Percentiles rank a stretch among this genome's conserved stretches.
phyloP scores from a whole-genome alignment of 306 rosid species.

The Chamaecrista fasciculata region DNA sequence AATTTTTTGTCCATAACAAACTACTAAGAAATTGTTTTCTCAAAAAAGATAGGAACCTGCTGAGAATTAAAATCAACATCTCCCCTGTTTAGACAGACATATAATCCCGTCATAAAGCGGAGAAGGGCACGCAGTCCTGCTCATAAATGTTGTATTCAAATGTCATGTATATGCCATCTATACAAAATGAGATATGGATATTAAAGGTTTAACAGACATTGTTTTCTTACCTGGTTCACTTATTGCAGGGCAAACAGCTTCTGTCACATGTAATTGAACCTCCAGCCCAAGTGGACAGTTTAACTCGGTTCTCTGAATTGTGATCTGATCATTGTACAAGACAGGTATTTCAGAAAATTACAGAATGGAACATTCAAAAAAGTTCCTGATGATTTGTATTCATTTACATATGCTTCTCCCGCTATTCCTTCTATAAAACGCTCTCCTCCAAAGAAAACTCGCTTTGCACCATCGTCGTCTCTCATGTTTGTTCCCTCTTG shows the following conservation, averaged over 20 bases:
- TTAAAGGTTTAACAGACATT: conserved; percentile 7
- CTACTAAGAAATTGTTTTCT: conserved; percentile 17
- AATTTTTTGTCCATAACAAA: conserved; percentile 9
- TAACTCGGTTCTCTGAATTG: conserved; percentile 80
- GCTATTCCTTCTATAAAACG: conserved; percentile 89
- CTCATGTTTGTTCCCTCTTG: conserved; percentile 61
- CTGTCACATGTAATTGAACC: conserved; percentile 81
- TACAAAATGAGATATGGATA: conserved; percentile 20
- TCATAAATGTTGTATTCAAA: conserved; percentile 28
- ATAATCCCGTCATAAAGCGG: conserved; percentile 82
- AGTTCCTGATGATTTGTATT: conserved; percentile 22
- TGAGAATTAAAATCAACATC: conserved; percentile 72
- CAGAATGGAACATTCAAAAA: conserved; percentile 1
- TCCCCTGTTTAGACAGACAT: conserved; percentile 84
- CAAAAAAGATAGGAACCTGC: conserved; percentile 47
- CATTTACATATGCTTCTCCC: conserved; percentile 86
- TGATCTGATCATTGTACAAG: conserved; percentile 55
- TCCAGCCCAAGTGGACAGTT: conserved; percentile 96
- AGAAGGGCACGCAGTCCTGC: conserved; percentile 94
- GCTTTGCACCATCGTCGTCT: conserved; percentile 93
- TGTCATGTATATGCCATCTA: conserved; percentile 14
- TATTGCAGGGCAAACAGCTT: conserved; percentile 88
- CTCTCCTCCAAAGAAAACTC: conserved; percentile 94
- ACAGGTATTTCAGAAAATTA: conserved; percentile 28
- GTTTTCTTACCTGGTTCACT: conserved; percentile 75